Percentiles rank a stretch among this genome's conserved stretches.
Evolutionary conservation across 768 basidiomycete species (phyloP).

Genomic region (Exsudoporus frostii): DNA sequence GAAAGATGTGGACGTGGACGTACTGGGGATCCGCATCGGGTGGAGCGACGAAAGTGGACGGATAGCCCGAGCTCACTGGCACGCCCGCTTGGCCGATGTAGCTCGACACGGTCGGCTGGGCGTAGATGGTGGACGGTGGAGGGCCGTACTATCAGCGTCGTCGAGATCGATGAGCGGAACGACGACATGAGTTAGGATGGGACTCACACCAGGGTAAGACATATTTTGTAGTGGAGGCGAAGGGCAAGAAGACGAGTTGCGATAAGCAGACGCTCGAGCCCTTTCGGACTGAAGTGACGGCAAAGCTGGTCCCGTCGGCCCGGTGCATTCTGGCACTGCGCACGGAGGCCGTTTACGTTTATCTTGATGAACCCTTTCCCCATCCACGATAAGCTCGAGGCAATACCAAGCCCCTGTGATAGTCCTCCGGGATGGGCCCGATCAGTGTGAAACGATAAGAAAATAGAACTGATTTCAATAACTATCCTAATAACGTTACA

Average conservation of each 20-base stretch:
- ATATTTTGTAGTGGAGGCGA: slow-evolving; percentile 3
- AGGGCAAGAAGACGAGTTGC: not conserved
- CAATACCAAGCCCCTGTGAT: not conserved
- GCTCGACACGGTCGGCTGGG: not conserved
- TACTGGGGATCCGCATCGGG: slow-evolving; percentile 77
- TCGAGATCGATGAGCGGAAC: not conserved
- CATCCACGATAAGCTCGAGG: not conserved
- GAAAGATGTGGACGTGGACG: slow-evolving; percentile 19
- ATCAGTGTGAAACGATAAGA: not conserved
- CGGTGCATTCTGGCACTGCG: not conserved
- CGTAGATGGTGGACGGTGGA: slow-evolving; percentile 12
- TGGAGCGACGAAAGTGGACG: slow-evolving; percentile 1
- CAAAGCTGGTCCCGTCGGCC: not conserved
- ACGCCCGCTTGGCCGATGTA: not conserved
- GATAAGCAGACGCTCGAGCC: slow-evolving; percentile 7
- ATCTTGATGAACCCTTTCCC: not conserved
- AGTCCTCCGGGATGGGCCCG: not conserved
- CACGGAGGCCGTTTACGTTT: not conserved
- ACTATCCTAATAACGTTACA: slow-evolving; percentile 33
- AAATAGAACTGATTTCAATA: slow-evolving; percentile 10
- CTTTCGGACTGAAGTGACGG: not conserved
- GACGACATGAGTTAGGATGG: not conserved
- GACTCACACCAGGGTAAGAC: slow-evolving; percentile 22
- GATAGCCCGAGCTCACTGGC: not conserved
- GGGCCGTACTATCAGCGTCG: not conserved